phyloP scores from a whole-genome alignment of 2,329 filamentous ascomycete genomes.

The Penicillium sp. region DNA sequence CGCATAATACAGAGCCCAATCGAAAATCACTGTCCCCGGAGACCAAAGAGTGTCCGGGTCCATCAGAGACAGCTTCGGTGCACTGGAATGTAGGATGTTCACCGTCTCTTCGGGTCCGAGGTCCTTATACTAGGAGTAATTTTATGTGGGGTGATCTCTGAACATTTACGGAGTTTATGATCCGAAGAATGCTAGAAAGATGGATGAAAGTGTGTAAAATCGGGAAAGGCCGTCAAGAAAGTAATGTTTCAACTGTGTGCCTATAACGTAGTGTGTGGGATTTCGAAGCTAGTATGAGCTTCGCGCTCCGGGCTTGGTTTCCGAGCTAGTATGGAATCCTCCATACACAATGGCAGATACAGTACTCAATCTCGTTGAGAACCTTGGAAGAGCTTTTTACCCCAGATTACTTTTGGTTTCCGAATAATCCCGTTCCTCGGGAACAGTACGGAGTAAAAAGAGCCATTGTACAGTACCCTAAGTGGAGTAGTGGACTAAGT shows the following conservation, averaged over 20 bases:
- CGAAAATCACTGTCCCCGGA: background rate
- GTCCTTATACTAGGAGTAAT: background rate
- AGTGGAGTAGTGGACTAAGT: background rate
- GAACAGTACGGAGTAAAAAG: background rate
- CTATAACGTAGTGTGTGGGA: background rate
- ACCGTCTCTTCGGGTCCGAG: constrained; percentile 1
- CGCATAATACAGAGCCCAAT: background rate
- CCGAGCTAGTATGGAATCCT: background rate
- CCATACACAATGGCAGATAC: background rate
- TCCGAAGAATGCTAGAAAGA: no score
- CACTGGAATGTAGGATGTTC: background rate
- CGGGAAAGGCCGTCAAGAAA: no score
- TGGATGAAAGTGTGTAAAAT: no score
- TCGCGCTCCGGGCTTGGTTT: background rate
- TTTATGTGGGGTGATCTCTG: background rate
- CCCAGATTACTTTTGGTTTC: constrained; percentile 5
- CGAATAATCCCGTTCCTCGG: constrained; percentile 5
- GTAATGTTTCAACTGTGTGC: no score
- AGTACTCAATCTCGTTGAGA: background rate
- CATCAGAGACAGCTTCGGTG: background rate
- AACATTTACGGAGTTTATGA: background rate
- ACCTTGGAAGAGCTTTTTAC: background rate
- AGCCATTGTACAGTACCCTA: background rate
- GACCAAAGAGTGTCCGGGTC: background rate
- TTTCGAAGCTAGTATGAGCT: constrained; percentile 1